Conservation (phyloP, 139 green algal genomes). For the Picochlorum sp. region DNA sequence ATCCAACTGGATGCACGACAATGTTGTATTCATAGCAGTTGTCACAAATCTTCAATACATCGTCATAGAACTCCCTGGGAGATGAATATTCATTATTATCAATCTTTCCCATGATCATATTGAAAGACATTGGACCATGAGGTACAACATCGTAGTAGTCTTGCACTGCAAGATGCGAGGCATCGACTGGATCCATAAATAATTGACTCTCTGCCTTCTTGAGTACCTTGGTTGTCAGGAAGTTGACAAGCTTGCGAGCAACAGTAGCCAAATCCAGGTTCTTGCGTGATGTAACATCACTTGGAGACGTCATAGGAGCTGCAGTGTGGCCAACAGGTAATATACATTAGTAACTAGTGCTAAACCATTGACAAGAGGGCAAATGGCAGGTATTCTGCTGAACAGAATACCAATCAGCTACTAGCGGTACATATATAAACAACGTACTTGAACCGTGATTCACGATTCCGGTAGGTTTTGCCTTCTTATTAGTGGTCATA, state of each 20-base stretch:
- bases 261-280: not conserved
- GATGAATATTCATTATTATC: slow-evolving; percentile 3
- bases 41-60: slow-evolving; percentile 25
- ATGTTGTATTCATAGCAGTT: slow-evolving; percentile 33
- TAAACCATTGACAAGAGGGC: not conserved
- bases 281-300: slow-evolving; percentile 10
- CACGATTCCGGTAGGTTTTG: not conserved
- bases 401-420: not conserved
- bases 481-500: not conserved
- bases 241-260: not conserved
- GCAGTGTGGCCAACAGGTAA: not conserved
- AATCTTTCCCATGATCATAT: slow-evolving; percentile 17
- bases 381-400: not conserved
- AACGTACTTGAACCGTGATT: not conserved
- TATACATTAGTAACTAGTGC: not conserved
- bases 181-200: slow-evolving; percentile 16
- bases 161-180: not conserved
- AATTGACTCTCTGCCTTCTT: not conserved
- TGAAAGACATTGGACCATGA: slow-evolving; percentile 18
- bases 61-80: slow-evolving; percentile 23
- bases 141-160: slow-evolving; percentile 24
- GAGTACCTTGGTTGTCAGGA: not conserved
- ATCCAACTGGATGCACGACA: not conserved
- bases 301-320: slow-evolving; percentile 1
- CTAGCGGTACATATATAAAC: not conserved